These are phyloP conservation scores for Populus deltoides DNA, from an alignment of 345 rosid species.

Conservation along the genomic window DNA sequence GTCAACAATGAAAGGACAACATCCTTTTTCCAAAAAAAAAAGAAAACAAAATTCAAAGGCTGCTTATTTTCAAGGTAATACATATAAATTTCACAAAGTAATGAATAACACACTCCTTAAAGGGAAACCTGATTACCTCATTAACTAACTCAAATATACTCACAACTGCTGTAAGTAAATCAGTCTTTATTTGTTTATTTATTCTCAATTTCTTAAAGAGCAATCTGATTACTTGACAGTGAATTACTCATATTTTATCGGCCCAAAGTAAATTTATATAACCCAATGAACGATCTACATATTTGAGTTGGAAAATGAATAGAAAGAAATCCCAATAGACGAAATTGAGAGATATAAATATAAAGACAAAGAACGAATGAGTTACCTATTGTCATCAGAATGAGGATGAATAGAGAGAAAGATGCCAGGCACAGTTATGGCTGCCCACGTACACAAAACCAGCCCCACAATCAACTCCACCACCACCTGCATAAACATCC, in stretches of 20 bases:
- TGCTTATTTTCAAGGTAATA: not conserved
- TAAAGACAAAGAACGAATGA: not conserved
- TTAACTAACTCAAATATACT: not conserved
- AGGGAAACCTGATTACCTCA: not conserved
- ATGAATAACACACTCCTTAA: not conserved
- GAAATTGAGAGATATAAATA: not conserved
- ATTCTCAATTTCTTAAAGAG: not conserved
- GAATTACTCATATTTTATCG: not conserved
- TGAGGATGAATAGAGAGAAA: conserved; percentile 84
- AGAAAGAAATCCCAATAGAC: not conserved
- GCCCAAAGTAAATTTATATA: too few relatives aligned
- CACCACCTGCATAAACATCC: conserved; percentile 50
- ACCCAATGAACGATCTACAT: too few relatives aligned
- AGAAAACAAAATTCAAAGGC: not conserved
- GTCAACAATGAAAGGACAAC: not conserved
- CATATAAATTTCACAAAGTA: not conserved
- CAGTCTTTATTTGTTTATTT: not conserved
- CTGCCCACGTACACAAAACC: conserved; percentile 85
- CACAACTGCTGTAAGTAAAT: not conserved
- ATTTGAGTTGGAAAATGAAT: not conserved
- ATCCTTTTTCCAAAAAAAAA: not conserved
- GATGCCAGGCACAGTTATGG: conserved; percentile 79
- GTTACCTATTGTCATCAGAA: conserved; percentile 92
- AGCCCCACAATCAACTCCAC: conserved; percentile 71
- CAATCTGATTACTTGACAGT: not conserved